Evolutionary conservation across 2,329 filamentous ascomycete genomes (phyloP).

Genomic region (Aspergillus sp.): DNA sequence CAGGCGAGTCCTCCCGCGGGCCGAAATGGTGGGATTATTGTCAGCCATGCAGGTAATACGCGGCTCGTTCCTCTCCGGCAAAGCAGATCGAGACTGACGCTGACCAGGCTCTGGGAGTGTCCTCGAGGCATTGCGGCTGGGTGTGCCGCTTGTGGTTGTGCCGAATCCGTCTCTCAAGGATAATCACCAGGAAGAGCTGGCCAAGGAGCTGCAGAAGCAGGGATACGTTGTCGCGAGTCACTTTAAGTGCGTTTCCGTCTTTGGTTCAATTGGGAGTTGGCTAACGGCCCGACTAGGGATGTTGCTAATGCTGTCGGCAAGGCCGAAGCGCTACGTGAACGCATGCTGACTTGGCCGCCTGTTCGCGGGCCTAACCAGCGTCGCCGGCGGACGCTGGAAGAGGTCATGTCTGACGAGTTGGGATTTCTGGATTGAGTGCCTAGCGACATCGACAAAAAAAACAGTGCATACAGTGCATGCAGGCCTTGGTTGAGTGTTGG

Average conservation of each 20-base stretch:
- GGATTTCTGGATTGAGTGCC: conserved; percentile 43
- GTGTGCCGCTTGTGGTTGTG: conserved; percentile 74
- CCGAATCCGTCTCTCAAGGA: conserved; percentile 74
- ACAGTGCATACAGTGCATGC: no score
- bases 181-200: conserved; percentile 86
- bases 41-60: conserved; percentile 73
- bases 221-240: conserved; percentile 68
- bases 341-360: conserved; percentile 42
- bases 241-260: conserved; percentile 46
- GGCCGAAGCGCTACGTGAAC: conserved; percentile 39
- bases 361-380: conserved; percentile 36
- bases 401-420: conserved; percentile 50
- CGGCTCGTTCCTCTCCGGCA: conserved; percentile 11
- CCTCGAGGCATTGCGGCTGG: conserved; percentile 66
- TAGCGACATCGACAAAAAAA: no score
- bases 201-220: conserved; percentile 61
- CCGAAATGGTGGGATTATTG: conserved; percentile 57
- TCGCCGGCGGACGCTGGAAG: conserved; percentile 36
- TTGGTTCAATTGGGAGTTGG: conserved; percentile 1
- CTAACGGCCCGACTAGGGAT: conserved; percentile 30
- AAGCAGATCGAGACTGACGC: conserved; percentile 3
- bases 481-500: no score
- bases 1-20: conserved; percentile 34
- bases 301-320: conserved; percentile 39
- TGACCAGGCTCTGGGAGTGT: conserved; percentile 75